A percentile compares a stretch with the other conserved stretches of the same genome.
These are phyloP conservation scores for Chytridiales sp. DNA, from an alignment of 371 early-diverging fungal species.

Conservation along the genomic window DNA sequence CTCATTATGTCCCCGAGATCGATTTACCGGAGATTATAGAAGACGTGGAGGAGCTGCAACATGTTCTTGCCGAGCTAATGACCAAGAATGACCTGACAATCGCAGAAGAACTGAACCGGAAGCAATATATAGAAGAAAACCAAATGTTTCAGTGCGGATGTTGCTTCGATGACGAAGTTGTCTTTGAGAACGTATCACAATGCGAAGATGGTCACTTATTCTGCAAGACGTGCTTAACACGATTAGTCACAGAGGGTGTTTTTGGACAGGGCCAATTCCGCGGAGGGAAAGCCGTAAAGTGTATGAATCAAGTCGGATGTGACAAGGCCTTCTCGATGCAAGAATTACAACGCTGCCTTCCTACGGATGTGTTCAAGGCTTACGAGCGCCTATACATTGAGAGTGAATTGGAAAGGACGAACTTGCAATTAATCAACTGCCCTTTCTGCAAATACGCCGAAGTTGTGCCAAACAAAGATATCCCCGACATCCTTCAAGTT, in stretches of 20 bases:
- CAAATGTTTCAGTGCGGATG: constrained; percentile 4
- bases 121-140: constrained; percentile 10
- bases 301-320: constrained; percentile 42
- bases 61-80: neutral
- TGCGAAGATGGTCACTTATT: constrained; percentile 11
- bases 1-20: neutral
- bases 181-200: constrained; percentile 7
- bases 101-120: constrained; percentile 6
- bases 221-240: constrained; percentile 46
- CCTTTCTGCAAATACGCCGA: neutral
- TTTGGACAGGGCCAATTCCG: constrained; percentile 62
- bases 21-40: neutral
- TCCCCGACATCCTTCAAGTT: neutral
- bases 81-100: neutral
- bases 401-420: constrained; percentile 26
- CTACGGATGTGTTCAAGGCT: constrained; percentile 16
- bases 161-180: neutral
- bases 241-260: constrained; percentile 54
- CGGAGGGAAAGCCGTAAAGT: constrained; percentile 46
- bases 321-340: constrained; percentile 34
- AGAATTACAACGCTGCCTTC: constrained; percentile 34
- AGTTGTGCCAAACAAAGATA: constrained; percentile 1
- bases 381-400: constrained; percentile 50
- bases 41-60: neutral
- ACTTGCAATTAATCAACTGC: constrained; percentile 6